Conservation (phyloP, 2,329 filamentous ascomycete species). For the Rutstroemia sydowiana region DNA sequence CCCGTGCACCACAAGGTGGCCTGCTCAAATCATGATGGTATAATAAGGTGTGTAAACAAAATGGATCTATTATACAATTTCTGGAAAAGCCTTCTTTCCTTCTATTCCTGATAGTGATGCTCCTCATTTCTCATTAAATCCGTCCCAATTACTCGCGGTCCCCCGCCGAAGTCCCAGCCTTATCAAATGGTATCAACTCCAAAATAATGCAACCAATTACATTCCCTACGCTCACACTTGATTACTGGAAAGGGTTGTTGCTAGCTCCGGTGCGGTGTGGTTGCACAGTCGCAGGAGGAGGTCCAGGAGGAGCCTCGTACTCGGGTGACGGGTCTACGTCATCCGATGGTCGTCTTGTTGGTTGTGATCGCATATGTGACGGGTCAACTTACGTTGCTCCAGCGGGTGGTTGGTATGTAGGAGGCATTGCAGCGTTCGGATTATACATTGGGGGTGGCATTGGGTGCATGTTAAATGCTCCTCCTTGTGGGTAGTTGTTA, state of each 20-base stretch:
- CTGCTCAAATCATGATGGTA: background rate
- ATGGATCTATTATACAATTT: slow-evolving; percentile 1
- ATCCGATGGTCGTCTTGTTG: slow-evolving; percentile 26
- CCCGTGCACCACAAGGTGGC: background rate
- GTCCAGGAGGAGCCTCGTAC: slow-evolving; percentile 42
- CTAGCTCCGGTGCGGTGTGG: slow-evolving; percentile 29
- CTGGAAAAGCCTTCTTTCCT: slow-evolving; percentile 4
- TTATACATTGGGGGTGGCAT: slow-evolving; percentile 51
- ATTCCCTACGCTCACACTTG: slow-evolving; percentile 18
- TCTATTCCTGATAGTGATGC: slow-evolving; percentile 31
- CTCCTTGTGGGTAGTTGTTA: slow-evolving; percentile 33
- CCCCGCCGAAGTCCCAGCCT: background rate
- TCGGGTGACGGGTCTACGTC: slow-evolving; percentile 26
- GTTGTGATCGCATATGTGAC: slow-evolving; percentile 35
- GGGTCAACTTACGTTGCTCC: slow-evolving; percentile 48
- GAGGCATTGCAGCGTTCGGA: slow-evolving; percentile 43
- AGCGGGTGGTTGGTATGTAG: slow-evolving; percentile 45
- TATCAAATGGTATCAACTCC: background rate
- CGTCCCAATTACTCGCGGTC: background rate
- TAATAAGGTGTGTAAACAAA: background rate
- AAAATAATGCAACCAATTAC: slow-evolving; percentile 15
- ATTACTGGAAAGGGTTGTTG: slow-evolving; percentile 28
- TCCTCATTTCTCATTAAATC: background rate
- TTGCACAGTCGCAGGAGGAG: slow-evolving; percentile 36
- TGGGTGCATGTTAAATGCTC: slow-evolving; percentile 41